Percentiles rank a stretch among this genome's conserved stretches.
phyloP scores from a whole-genome alignment of 352 stramenopile species.

The Blastocystis sp. region DNA sequence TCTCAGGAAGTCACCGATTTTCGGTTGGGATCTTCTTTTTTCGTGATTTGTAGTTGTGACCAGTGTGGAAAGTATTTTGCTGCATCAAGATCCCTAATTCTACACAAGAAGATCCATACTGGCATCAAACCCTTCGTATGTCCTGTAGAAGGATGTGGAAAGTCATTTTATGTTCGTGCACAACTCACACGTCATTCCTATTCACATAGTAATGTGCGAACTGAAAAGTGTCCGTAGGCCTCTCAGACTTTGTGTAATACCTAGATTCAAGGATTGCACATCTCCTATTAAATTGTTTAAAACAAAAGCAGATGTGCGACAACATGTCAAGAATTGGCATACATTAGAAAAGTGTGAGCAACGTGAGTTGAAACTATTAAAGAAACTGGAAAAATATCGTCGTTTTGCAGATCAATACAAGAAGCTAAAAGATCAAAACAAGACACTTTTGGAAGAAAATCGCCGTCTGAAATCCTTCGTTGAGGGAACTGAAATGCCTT shows the following conservation, averaged over 20 bases:
- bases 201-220: slow-evolving; percentile 56
- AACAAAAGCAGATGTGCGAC: slow-evolving; percentile 58
- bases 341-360: slow-evolving; percentile 60
- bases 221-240: slow-evolving; percentile 47
- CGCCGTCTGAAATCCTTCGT: not conserved
- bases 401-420: slow-evolving; percentile 47
- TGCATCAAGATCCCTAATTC: slow-evolving; percentile 23
- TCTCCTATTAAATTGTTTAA: slow-evolving; percentile 61
- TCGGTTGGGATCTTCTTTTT: not conserved
- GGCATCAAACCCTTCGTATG: slow-evolving; percentile 26
- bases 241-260: not conserved
- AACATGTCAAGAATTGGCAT: slow-evolving; percentile 61
- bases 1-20: slow-evolving; percentile 49
- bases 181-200: slow-evolving; percentile 44
- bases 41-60: slow-evolving; percentile 24
- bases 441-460: slow-evolving; percentile 36
- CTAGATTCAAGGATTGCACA: slow-evolving; percentile 35
- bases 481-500: not conserved
- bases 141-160: slow-evolving; percentile 54
- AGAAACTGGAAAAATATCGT: slow-evolving; percentile 58
- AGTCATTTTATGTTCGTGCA: slow-evolving; percentile 57
- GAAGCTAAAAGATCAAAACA: slow-evolving; percentile 37
- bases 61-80: slow-evolving; percentile 63
- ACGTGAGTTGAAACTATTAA: not conserved
- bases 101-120: slow-evolving; percentile 59